Evolutionary conservation across 257 asterid species (phyloP).

Genomic region (Solanum tarapatanum): DNA sequence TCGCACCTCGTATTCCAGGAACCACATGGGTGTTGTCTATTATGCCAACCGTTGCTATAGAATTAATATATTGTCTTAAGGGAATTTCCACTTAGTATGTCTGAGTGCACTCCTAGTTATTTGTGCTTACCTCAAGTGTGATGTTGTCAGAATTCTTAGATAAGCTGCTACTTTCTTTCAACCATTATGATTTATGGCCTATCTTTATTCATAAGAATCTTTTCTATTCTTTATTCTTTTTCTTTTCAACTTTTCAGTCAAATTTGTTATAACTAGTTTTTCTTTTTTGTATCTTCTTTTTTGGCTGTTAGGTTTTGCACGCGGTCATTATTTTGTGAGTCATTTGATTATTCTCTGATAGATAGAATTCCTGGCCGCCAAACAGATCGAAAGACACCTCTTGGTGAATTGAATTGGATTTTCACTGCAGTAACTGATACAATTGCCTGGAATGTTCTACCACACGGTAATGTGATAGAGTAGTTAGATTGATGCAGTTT

Average conservation of each 20-base stretch:
- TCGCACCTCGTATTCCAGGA: background rate
- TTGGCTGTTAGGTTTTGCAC: constrained; percentile 54
- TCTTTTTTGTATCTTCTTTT: background rate
- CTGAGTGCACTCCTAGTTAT: background rate
- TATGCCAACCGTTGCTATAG: background rate
- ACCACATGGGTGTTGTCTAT: background rate
- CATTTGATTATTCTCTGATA: constrained; percentile 70
- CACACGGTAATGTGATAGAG: constrained; percentile 58
- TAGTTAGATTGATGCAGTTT: background rate
- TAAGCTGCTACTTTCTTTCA: background rate
- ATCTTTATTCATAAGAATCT: background rate
- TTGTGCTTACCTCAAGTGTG: background rate
- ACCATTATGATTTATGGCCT: background rate
- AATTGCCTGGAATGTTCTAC: constrained; percentile 99
- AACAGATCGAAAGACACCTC: constrained; percentile 92
- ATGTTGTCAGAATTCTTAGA: background rate
- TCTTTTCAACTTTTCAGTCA: background rate
- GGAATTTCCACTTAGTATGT: background rate
- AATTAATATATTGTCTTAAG: background rate
- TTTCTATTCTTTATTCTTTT: background rate
- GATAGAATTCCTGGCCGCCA: constrained; percentile 99
- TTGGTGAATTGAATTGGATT: constrained; percentile 98
- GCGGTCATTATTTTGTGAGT: constrained; percentile 77
- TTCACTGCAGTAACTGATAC: constrained; percentile 97
- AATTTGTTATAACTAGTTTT: background rate